Evolutionary conservation across 768 basidiomycete species (phyloP).

Genomic region (Tylopilus sp.): DNA sequence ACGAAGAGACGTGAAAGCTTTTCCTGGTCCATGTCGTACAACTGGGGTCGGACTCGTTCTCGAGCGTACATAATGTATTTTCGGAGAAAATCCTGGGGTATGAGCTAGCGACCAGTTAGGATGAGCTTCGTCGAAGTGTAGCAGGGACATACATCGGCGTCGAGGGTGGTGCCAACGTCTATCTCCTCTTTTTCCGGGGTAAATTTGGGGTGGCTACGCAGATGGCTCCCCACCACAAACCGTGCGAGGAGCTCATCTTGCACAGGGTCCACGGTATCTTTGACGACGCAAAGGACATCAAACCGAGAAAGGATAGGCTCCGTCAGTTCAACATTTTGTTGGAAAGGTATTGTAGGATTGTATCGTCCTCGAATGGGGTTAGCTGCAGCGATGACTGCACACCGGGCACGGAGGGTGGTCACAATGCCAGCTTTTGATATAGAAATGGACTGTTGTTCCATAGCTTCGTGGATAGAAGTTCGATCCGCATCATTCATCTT

Average conservation of each 20-base stretch:
- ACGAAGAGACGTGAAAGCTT: slow-evolving; percentile 93
- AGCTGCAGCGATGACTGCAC: slow-evolving; percentile 96
- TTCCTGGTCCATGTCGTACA: slow-evolving; percentile 94
- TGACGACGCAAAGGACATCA: slow-evolving; percentile 97
- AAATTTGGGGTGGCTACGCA: slow-evolving; percentile 93
- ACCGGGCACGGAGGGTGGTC: slow-evolving; percentile 95
- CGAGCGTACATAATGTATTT: slow-evolving; percentile 99
- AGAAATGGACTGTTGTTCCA: slow-evolving; percentile 99
- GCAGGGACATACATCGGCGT: slow-evolving; percentile 75
- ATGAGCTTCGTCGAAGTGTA: slow-evolving; percentile 5
- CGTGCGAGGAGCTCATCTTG: slow-evolving; percentile 94
- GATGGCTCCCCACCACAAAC: slow-evolving; percentile 97
- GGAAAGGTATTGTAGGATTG: slow-evolving; percentile 97
- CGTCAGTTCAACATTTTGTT: slow-evolving; percentile 97
- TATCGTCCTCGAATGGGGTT: slow-evolving; percentile 97
- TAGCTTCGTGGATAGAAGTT: slow-evolving; percentile 98
- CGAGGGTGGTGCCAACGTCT: slow-evolving; percentile 82
- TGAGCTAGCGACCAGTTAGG: slow-evolving; percentile 56
- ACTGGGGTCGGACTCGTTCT: slow-evolving; percentile 87
- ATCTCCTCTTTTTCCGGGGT: slow-evolving; percentile 86
- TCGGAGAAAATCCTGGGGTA: slow-evolving; percentile 91
- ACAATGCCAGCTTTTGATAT: slow-evolving; percentile 99
- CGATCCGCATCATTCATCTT: slow-evolving; percentile 99
- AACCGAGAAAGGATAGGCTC: slow-evolving; percentile 98
- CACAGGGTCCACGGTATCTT: slow-evolving; percentile 95